Evolutionary conservation across 139 green algal genomes (phyloP), one percentile per base, ranked within the genome.

Genomic region (Edaphochlamys debaryana): DNA sequence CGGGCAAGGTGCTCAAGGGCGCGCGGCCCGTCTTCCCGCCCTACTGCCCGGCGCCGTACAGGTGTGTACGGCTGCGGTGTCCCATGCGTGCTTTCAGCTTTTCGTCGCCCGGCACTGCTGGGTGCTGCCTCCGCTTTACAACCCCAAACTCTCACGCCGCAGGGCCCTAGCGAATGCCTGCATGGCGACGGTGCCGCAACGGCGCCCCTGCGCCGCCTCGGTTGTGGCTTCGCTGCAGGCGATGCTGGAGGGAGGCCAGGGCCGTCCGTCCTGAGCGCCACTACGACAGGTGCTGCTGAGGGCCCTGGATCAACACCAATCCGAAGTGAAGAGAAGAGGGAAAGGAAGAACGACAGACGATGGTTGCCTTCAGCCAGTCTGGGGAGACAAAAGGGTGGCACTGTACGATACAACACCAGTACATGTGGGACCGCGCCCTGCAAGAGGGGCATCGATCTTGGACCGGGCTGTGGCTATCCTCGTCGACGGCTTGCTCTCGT

Each of bases 161-260:
- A 79, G 71, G n/a, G 71, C 45, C 0, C 71, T 79, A 50, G 71
- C 71, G 25, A 48, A 79, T 32, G 71, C 48, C 32, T 79, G 71
- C 71, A 67, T 48, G 71, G 36, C 34, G 32, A 15, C 48, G 30
- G 71, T 67, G 9, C 25, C 71, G 23, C 19, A 20, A 0, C 48
- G 48, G 22, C 71, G 71, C 32, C 71, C 71, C 50, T 67, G n/a
- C 45, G 71, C 71, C 50, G 71, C 71, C 23, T 67, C 71, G 22
- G n/a, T 79, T 19, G 71, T 79, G 23, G 67, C 36, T 6, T 79
- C 50, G 34, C 71, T 79, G 32, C 71, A 79, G 32, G 32, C 67
- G 23, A 4, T 66, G 30, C 71, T 79, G 34, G 71, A 79, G 71
- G 71, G 50, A 23, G 20, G 29, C 7, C 63, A 54, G 48, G 48